phyloP scores from a whole-genome alignment of 2,329 filamentous ascomycete genomes.

The Aureobasidium namibiae region DNA sequence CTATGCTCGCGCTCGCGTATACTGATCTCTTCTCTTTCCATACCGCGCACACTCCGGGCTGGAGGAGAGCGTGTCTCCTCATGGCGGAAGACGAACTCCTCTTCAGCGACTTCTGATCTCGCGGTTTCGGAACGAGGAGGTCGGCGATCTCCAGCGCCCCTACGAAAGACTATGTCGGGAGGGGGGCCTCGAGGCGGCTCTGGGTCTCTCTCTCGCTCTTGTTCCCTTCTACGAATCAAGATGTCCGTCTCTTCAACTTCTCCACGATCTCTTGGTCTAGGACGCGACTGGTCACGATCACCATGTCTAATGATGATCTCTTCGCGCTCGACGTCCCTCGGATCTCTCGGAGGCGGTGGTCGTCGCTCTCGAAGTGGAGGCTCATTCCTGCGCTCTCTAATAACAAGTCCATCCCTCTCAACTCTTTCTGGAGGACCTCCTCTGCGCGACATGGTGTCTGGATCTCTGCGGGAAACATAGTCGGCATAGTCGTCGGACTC shows the following conservation, averaged over 20 bases:
- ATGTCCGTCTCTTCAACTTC: constrained; percentile 15
- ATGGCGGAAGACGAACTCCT: constrained; percentile 17
- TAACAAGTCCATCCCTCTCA: constrained; percentile 35
- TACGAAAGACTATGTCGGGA: constrained; percentile 28
- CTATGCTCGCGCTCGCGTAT: constrained; percentile 29
- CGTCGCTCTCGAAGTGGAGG: constrained; percentile 16
- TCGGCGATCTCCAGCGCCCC: constrained; percentile 16
- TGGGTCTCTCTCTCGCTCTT: constrained; percentile 9
- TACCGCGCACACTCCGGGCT: constrained; percentile 15
- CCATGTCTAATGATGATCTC: constrained; percentile 19
- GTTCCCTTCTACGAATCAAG: constrained; percentile 19
- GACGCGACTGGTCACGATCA: constrained; percentile 23
- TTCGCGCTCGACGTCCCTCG: constrained; percentile 17
- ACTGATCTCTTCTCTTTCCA: constrained; percentile 27
- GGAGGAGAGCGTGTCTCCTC: constrained; percentile 14
- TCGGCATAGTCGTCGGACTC: constrained; percentile 30
- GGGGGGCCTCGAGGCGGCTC: constrained; percentile 10
- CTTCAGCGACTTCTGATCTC: constrained; percentile 16
- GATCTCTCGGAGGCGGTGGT: constrained; percentile 17
- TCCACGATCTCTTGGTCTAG: constrained; percentile 14
- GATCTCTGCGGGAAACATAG: neutral
- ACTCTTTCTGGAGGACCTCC: constrained; percentile 22
- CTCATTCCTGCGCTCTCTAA: constrained; percentile 25
- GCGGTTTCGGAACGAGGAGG: constrained; percentile 8
- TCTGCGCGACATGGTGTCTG: constrained; percentile 11